Conservation (phyloP, 2,329 filamentous ascomycete species). For the Fusarium paranaense region DNA sequence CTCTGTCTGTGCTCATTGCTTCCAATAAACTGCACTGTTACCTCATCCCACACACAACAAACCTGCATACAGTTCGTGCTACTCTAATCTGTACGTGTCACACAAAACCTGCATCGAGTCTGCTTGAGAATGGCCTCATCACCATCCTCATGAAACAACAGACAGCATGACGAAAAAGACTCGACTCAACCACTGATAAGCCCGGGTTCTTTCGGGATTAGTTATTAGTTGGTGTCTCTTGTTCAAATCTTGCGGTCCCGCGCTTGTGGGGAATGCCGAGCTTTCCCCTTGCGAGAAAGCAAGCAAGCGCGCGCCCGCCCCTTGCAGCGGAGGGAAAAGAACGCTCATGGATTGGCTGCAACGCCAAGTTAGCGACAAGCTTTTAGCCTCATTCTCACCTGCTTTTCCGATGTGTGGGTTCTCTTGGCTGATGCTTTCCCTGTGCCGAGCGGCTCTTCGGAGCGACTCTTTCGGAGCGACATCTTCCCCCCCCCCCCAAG, state of each 20-base stretch:
- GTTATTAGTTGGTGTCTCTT: neutral
- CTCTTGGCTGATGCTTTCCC: slow-evolving; percentile 25
- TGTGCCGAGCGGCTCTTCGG: slow-evolving; percentile 23
- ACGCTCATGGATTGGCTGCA: neutral
- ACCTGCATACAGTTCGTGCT: slow-evolving; percentile 11
- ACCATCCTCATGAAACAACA: neutral
- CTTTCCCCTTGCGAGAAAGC: slow-evolving; percentile 23
- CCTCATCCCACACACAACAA: slow-evolving; percentile 14
- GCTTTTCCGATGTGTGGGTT: neutral
- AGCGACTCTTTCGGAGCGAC: slow-evolving; percentile 13
- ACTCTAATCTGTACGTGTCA: neutral
- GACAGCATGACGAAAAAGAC: neutral
- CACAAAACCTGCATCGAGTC: neutral
- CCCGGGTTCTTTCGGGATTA: slow-evolving; percentile 39
- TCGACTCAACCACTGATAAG: neutral
- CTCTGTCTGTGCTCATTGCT: slow-evolving; percentile 3
- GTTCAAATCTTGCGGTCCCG: neutral
- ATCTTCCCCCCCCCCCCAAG: neutral
- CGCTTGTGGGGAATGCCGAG: slow-evolving; percentile 35
- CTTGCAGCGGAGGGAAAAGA: slow-evolving; percentile 6
- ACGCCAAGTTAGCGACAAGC: neutral
- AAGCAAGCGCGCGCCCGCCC: neutral
- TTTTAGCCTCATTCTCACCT: neutral
- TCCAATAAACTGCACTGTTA: slow-evolving; percentile 9
- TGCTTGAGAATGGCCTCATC: neutral